Percentiles rank a stretch among this genome's conserved stretches.
Evolutionary conservation across 2,329 filamentous ascomycete species (phyloP).

Genomic region (Neonectria ditissima): DNA sequence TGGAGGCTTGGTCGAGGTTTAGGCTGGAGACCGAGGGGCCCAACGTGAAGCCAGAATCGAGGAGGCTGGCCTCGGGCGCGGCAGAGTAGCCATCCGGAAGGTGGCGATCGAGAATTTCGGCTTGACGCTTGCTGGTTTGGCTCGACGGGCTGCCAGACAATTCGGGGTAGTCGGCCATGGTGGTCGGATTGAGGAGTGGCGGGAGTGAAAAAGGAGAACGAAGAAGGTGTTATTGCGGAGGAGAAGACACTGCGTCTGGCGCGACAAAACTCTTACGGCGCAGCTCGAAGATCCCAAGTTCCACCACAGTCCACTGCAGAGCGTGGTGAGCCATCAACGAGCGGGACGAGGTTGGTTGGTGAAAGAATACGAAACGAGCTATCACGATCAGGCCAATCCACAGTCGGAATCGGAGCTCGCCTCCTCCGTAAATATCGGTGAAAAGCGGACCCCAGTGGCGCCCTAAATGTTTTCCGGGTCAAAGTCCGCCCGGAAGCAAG

Average conservation of each 20-base stretch:
- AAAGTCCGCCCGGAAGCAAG: not conserved
- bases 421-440: slow-evolving; percentile 3
- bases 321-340: not conserved
- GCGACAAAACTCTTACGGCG: not conserved
- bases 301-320: slow-evolving; percentile 3
- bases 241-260: not conserved
- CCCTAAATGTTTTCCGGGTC: not conserved
- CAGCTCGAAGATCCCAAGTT: not conserved
- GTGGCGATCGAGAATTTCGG: slow-evolving; percentile 53
- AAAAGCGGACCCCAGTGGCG: not conserved
- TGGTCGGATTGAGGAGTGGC: not conserved
- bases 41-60: slow-evolving; percentile 32
- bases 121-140: slow-evolving; percentile 47
- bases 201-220: not conserved
- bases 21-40: slow-evolving; percentile 32
- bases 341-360: not conserved
- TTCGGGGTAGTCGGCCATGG: slow-evolving; percentile 46
- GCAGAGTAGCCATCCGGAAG: slow-evolving; percentile 56
- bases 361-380: not conserved
- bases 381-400: not conserved
- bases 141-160: slow-evolving; percentile 44
- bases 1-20: slow-evolving; percentile 31
- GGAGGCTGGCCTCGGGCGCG: slow-evolving; percentile 52
- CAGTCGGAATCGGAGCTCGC: slow-evolving; percentile 7
- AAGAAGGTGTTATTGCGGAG: not conserved